phyloP scores from a whole-genome alignment of 306 rosid genomes.

The Senna tora region DNA sequence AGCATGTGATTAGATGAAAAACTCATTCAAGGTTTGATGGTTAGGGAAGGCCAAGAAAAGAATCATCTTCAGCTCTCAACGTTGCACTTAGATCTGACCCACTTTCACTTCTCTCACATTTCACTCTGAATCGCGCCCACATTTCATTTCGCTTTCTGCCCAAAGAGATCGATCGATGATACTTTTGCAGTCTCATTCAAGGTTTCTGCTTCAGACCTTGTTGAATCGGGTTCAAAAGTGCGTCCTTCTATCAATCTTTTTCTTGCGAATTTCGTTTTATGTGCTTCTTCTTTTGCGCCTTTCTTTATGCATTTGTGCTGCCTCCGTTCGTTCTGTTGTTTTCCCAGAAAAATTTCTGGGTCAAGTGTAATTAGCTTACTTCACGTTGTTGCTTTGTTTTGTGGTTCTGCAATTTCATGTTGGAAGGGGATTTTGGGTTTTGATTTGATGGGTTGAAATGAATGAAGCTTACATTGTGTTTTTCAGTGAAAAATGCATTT shows the following conservation, averaged over 20 bases:
- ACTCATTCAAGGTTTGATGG: neutral
- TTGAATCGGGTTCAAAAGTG: slow-evolving; percentile 77
- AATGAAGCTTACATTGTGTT: neutral
- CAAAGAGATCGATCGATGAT: slow-evolving; percentile 67
- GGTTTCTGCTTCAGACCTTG: slow-evolving; percentile 85
- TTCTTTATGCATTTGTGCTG: neutral
- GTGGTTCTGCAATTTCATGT: neutral
- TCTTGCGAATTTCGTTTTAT: neutral
- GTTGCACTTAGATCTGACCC: neutral
- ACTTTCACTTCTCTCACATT: neutral
- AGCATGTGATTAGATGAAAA: neutral
- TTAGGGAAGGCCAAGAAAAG: slow-evolving; percentile 28
- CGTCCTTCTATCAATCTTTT: slow-evolving; percentile 1
- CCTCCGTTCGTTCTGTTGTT: no score
- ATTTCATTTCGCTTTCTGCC: neutral
- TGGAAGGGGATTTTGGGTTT: slow-evolving; percentile 1
- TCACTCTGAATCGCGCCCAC: neutral
- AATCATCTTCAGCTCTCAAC: neutral
- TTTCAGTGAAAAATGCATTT: neutral
- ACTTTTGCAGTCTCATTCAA: slow-evolving; percentile 88
- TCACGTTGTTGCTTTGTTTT: neutral
- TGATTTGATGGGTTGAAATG: neutral
- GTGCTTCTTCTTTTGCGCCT: neutral
- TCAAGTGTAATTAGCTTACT: neutral
- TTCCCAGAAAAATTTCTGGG: no score